Conservation (phyloP, 345 rosid genomes). For the Pistacia atlantica region DNA sequence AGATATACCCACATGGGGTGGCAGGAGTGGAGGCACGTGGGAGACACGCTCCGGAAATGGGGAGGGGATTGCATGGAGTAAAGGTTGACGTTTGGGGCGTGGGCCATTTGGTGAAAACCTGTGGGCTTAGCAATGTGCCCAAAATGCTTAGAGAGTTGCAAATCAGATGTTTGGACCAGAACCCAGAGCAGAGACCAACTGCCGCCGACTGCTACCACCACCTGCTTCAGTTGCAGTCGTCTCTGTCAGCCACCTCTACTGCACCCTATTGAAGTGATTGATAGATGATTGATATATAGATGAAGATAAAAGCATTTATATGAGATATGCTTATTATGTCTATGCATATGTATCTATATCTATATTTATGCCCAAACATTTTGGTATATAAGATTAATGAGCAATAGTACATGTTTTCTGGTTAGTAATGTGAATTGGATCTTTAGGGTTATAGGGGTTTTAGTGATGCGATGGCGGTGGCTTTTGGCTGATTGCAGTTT, state of each 20-base stretch:
- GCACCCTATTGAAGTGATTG: slow-evolving; percentile 33
- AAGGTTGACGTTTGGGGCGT: slow-evolving; percentile 99
- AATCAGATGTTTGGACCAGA: slow-evolving; percentile 78
- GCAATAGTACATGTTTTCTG: too few relatives aligned
- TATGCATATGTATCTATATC: too few relatives aligned
- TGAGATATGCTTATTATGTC: background rate
- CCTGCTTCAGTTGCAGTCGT: slow-evolving; percentile 82
- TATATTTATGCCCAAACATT: background rate
- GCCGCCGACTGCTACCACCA: slow-evolving; percentile 98
- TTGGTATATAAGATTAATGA: too few relatives aligned
- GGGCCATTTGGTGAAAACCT: slow-evolving; percentile 74
- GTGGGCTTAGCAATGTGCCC: slow-evolving; percentile 64
- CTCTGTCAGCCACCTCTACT: slow-evolving; percentile 44
- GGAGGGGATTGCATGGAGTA: slow-evolving; percentile 84
- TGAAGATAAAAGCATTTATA: background rate
- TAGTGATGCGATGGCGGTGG: background rate
- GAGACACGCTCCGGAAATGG: slow-evolving; percentile 87
- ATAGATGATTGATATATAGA: slow-evolving; percentile 8
- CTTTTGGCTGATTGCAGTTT: slow-evolving; percentile 3
- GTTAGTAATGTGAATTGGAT: background rate
- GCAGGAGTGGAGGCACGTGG: slow-evolving; percentile 47
- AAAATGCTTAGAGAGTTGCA: slow-evolving; percentile 85
- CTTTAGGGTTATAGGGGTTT: background rate
- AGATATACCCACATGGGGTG: slow-evolving; percentile 59
- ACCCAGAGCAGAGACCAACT: slow-evolving; percentile 91